Evolutionary conservation across 2,329 filamentous ascomycete genomes (phyloP).

Genomic region (Cadophora luteo-olivacea): DNA sequence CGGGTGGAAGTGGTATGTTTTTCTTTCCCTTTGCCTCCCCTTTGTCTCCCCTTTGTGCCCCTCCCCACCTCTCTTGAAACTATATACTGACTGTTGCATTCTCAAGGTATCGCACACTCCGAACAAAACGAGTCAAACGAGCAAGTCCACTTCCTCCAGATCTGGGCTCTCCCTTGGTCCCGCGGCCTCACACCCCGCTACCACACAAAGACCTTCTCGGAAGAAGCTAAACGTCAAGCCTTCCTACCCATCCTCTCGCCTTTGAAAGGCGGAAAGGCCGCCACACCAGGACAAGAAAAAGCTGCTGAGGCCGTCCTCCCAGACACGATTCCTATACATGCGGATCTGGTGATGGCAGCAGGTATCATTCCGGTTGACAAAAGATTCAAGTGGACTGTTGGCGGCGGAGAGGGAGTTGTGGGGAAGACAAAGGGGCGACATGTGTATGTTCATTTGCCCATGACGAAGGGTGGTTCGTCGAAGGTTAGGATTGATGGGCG

Average conservation of each 20-base stretch:
- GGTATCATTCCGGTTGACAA: slow-evolving; percentile 71
- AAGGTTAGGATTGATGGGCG: slow-evolving; percentile 72
- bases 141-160: slow-evolving; percentile 85
- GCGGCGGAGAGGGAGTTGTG: slow-evolving; percentile 53
- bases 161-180: slow-evolving; percentile 85
- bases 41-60: too few species aligned
- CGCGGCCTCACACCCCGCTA: slow-evolving; percentile 75
- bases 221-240: slow-evolving; percentile 72
- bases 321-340: slow-evolving; percentile 81
- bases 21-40: slow-evolving; percentile 10
- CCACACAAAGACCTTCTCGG: slow-evolving; percentile 74
- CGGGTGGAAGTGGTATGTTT: slow-evolving; percentile 72
- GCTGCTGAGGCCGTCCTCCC: slow-evolving; percentile 65
- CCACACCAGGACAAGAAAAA: slow-evolving; percentile 66
- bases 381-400: slow-evolving; percentile 75
- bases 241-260: slow-evolving; percentile 81
- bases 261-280: slow-evolving; percentile 69
- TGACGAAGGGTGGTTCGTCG: slow-evolving; percentile 77
- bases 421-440: slow-evolving; percentile 66
- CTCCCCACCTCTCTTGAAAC: background rate
- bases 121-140: slow-evolving; percentile 79
- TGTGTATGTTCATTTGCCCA: slow-evolving; percentile 81
- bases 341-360: slow-evolving; percentile 84
- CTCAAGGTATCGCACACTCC: slow-evolving; percentile 73
- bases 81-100: slow-evolving; percentile 30